These are phyloP conservation scores for Vigna reflexopilosa DNA, from an alignment of 306 rosid species.

Conservation along the genomic window DNA sequence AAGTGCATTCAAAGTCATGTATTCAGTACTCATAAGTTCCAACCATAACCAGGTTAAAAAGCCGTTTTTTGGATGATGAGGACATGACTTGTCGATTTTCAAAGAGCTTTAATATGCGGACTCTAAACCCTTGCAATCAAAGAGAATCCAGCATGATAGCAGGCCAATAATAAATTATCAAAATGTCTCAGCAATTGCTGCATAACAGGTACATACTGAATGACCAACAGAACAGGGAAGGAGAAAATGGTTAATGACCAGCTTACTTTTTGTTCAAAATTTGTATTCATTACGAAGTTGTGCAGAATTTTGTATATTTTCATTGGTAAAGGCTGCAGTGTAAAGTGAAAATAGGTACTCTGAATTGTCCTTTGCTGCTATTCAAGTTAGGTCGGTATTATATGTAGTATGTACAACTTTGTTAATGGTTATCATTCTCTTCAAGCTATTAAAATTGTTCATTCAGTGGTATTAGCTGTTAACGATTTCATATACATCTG, in stretches of 20 bases:
- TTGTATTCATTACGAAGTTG: conserved; percentile 16
- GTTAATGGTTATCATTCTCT: conserved; percentile 2
- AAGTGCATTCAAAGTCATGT: conserved; percentile 13
- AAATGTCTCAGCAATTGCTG: conserved; percentile 32
- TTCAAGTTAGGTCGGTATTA: not conserved
- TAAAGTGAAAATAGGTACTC: conserved; percentile 1
- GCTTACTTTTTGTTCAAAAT: conserved; percentile 26
- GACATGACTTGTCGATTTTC: conserved; percentile 17
- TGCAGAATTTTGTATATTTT: conserved; percentile 18
- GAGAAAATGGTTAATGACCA: conserved; percentile 12
- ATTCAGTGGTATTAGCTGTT: not conserved
- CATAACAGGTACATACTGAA: conserved; percentile 20
- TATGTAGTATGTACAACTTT: not conserved
- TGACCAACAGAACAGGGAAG: conserved; percentile 28
- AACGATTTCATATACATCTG: not conserved
- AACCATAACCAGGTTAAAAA: conserved; percentile 19
- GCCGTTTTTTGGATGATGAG: conserved; percentile 18
- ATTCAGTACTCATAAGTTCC: conserved; percentile 25
- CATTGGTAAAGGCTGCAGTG: conserved; percentile 30
- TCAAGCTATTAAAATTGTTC: conserved; percentile 3
- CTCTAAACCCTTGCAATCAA: not conserved
- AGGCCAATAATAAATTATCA: conserved; percentile 10
- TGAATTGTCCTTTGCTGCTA: not conserved
- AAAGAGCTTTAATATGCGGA: conserved; percentile 21
- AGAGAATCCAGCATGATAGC: conserved; percentile 22